Percentiles rank a stretch among this genome's conserved stretches.
Evolutionary conservation across 306 rosid species (phyloP).

Genomic region (Albizia julibrissin): DNA sequence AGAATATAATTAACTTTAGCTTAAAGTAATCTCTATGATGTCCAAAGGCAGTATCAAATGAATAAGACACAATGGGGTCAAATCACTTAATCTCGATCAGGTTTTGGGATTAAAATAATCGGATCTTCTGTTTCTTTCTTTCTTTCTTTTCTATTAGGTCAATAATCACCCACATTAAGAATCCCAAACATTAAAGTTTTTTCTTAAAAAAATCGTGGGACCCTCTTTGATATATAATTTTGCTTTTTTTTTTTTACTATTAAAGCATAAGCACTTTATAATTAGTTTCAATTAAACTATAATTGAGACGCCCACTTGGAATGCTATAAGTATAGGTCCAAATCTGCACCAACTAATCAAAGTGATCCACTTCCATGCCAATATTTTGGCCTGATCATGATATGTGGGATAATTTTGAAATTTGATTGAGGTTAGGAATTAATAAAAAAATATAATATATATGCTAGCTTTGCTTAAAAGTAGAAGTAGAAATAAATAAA

Average conservation of each 20-base stretch:
- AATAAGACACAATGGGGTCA: slow-evolving; percentile 59
- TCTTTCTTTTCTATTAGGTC: slow-evolving; percentile 37
- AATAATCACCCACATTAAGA: slow-evolving; percentile 39
- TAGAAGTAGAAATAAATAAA: not conserved
- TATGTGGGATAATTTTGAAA: not conserved
- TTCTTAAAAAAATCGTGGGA: slow-evolving; percentile 26
- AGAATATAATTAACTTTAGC: slow-evolving; percentile 33
- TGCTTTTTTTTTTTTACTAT: slow-evolving; percentile 33
- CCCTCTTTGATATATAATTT: slow-evolving; percentile 32
- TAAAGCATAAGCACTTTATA: slow-evolving; percentile 59
- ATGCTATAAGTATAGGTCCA: slow-evolving; percentile 30
- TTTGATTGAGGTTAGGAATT: not conserved
- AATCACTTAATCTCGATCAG: slow-evolving; percentile 51
- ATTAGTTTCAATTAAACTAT: slow-evolving; percentile 47
- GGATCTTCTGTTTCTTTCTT: not conserved
- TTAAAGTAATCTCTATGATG: slow-evolving; percentile 34
- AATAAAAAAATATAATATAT: not conserved
- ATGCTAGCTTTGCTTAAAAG: not conserved
- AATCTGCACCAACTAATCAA: slow-evolving; percentile 37
- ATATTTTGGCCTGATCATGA: slow-evolving; percentile 29
- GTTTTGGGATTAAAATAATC: slow-evolving; percentile 36
- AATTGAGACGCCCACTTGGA: slow-evolving; percentile 56
- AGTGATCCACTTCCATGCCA: slow-evolving; percentile 45
- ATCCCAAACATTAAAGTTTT: slow-evolving; percentile 42
- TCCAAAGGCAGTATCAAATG: slow-evolving; percentile 41